Percentiles rank a stretch among this genome's conserved stretches.
phyloP scores from a whole-genome alignment of 1,139 yeast genomes.

The Debaryomycetaceae sp. region DNA sequence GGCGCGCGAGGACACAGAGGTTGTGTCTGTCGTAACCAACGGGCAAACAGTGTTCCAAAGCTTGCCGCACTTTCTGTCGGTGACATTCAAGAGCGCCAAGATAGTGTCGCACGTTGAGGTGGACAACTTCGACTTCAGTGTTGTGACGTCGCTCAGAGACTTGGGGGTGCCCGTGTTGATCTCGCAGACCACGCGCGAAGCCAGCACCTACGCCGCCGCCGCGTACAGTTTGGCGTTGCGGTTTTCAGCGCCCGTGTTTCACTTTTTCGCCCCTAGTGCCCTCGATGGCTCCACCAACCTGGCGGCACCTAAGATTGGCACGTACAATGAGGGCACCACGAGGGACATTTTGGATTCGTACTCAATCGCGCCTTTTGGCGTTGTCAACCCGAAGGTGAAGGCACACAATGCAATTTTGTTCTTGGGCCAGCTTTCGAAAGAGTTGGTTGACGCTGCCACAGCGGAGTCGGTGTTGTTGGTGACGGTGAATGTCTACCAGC shows the following conservation, averaged over 20 bases:
- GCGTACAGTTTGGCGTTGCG: constrained; percentile 54
- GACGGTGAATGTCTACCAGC: constrained; percentile 63
- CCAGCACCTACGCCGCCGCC: constrained; percentile 48
- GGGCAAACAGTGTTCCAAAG: constrained; percentile 48
- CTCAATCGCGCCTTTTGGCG: constrained; percentile 28
- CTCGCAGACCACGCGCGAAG: constrained; percentile 55
- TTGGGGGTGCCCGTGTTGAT: constrained; percentile 59
- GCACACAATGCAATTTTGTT: constrained; percentile 48
- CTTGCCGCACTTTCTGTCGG: constrained; percentile 51
- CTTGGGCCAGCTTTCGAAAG: constrained; percentile 54
- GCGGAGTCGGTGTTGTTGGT: constrained; percentile 46
- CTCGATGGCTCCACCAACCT: constrained; percentile 15
- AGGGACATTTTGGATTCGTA: constrained; percentile 25
- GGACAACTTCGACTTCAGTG: constrained; percentile 54
- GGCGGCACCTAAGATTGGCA: constrained; percentile 11
- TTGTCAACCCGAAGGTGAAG: constrained; percentile 20
- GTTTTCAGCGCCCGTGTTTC: constrained; percentile 56
- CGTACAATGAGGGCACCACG: constrained; percentile 9
- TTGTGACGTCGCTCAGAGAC: constrained; percentile 68
- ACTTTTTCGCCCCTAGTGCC: constrained; percentile 47
- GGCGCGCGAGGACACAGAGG: constrained; percentile 18
- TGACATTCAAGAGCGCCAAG: constrained; percentile 35
- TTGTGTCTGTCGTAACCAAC: constrained; percentile 49
- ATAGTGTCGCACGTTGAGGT: constrained; percentile 63
- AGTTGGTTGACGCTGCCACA: constrained; percentile 39